Conservation (phyloP, 2,329 filamentous ascomycete species). For the Talaromyces atroroseus region DNA sequence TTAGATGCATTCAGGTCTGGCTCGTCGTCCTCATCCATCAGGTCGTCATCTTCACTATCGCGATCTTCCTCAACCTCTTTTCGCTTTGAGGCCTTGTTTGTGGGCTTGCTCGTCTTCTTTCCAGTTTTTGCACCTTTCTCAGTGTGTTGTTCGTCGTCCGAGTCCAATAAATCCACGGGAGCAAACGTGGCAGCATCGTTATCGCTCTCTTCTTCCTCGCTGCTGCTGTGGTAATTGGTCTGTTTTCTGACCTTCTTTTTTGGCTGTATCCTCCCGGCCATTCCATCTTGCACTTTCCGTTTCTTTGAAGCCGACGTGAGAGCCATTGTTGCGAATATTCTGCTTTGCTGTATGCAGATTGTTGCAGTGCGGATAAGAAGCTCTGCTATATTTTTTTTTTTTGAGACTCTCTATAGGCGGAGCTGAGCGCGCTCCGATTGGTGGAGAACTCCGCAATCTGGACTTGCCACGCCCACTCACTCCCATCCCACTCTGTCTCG, state of each 20-base stretch:
- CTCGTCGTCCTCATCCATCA: conserved; percentile 38
- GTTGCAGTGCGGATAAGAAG: conserved; percentile 3
- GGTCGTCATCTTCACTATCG: conserved; percentile 33
- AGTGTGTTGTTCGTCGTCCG: conserved; percentile 33
- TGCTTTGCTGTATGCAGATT: background rate
- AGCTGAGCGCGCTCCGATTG: conserved; percentile 23
- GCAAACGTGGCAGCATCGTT: conserved; percentile 41
- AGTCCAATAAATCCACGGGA: conserved; percentile 47
- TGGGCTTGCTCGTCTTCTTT: conserved; percentile 5
- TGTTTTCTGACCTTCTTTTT: conserved; percentile 60
- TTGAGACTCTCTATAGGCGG: conserved; percentile 14
- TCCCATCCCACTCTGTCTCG: conserved; percentile 4
- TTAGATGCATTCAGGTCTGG: conserved; percentile 26
- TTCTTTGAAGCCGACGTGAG: conserved; percentile 42
- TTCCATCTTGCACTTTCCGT: conserved; percentile 56
- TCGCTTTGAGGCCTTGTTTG: conserved; percentile 10
- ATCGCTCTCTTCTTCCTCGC: conserved; percentile 46
- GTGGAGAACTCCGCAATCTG: conserved; percentile 19
- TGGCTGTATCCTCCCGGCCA: conserved; percentile 49
- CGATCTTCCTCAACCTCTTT: conserved; percentile 24
- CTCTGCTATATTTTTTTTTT: conserved; percentile 16
- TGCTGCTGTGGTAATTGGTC: conserved; percentile 57
- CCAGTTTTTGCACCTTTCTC: conserved; percentile 9
- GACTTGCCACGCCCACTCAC: conserved; percentile 11
- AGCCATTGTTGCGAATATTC: conserved; percentile 28